These are phyloP conservation scores for Staphylotrichum tortipilum DNA, from an alignment of 495 filamentous ascomycete species.

Conservation along the genomic window DNA sequence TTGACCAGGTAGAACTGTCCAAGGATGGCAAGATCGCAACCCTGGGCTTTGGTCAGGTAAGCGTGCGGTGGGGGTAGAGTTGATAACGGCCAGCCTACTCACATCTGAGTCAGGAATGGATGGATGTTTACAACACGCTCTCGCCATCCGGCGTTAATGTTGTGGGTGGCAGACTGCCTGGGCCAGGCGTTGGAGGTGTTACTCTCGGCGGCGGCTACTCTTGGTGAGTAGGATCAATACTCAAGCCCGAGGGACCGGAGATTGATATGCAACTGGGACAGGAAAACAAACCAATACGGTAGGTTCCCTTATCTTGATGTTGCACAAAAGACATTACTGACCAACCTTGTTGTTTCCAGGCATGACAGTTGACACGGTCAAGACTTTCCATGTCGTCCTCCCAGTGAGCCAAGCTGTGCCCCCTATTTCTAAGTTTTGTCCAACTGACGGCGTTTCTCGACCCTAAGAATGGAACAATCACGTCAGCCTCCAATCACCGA, in stretches of 20 bases:
- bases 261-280: neutral
- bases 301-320: neutral
- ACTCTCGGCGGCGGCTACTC: constrained; percentile 24
- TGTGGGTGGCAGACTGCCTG: constrained; percentile 18
- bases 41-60: constrained; percentile 29
- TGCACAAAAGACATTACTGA: no score
- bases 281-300: constrained; percentile 26
- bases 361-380: constrained; percentile 19
- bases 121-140: constrained; percentile 13
- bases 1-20: constrained; percentile 23
- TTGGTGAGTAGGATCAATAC: constrained; percentile 10
- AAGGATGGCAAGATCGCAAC: constrained; percentile 33
- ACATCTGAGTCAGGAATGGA: constrained; percentile 11
- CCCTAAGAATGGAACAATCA: constrained; percentile 24
- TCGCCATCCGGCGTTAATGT: constrained; percentile 15
- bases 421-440: no score
- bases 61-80: no score
- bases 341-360: neutral
- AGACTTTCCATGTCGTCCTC: constrained; percentile 16
- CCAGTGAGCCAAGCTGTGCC: constrained; percentile 11
- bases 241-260: neutral
- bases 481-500: constrained; percentile 9
- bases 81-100: no score
- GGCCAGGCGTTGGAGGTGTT: constrained; percentile 22
- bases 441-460: no score